Evolutionary conservation across 805 yeast species (phyloP).

Genomic region (Kodamaea fukazawae): DNA sequence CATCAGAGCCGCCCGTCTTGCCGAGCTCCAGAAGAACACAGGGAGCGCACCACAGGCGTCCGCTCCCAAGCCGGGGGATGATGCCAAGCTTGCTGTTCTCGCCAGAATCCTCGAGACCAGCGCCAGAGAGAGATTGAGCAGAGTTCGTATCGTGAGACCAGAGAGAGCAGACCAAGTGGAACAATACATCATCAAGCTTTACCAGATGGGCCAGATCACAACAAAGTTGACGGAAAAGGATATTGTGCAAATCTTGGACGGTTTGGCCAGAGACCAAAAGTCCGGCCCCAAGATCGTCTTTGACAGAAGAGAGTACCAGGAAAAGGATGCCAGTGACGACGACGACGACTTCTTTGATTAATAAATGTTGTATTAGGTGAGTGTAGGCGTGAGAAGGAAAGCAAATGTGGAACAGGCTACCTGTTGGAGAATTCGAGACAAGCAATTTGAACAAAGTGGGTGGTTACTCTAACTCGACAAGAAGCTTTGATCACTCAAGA

Average conservation of each 20-base stretch:
- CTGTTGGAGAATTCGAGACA: too few relatives aligned
- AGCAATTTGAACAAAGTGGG: too few relatives aligned
- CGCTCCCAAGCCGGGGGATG: slow-evolving; percentile 28
- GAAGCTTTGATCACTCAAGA: too few relatives aligned
- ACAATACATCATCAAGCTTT: slow-evolving; percentile 67
- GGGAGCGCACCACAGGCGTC: slow-evolving; percentile 15
- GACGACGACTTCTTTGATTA: slow-evolving; percentile 14
- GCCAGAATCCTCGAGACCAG: slow-evolving; percentile 74
- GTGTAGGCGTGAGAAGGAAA: too few relatives aligned
- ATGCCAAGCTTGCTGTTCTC: slow-evolving; percentile 42
- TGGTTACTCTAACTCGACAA: too few relatives aligned
- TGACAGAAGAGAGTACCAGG: slow-evolving; percentile 12
- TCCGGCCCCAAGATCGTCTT: slow-evolving; percentile 62
- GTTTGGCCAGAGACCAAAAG: slow-evolving; percentile 70
- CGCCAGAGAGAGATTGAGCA: slow-evolving; percentile 83
- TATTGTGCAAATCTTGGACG: slow-evolving; percentile 78
- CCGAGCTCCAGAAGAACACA: slow-evolving; percentile 67
- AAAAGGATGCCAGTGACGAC: slow-evolving; percentile 12
- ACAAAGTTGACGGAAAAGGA: slow-evolving; percentile 78
- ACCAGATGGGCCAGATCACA: slow-evolving; percentile 71
- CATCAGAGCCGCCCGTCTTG: slow-evolving; percentile 87
- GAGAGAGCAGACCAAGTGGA: slow-evolving; percentile 91
- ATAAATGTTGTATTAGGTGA: too few relatives aligned
- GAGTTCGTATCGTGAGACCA: slow-evolving; percentile 86
- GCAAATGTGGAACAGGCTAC: too few relatives aligned